These are phyloP conservation scores for Dothiorella sarmentorum DNA, from an alignment of 2,329 filamentous ascomycete genomes.

Conservation along the genomic window DNA sequence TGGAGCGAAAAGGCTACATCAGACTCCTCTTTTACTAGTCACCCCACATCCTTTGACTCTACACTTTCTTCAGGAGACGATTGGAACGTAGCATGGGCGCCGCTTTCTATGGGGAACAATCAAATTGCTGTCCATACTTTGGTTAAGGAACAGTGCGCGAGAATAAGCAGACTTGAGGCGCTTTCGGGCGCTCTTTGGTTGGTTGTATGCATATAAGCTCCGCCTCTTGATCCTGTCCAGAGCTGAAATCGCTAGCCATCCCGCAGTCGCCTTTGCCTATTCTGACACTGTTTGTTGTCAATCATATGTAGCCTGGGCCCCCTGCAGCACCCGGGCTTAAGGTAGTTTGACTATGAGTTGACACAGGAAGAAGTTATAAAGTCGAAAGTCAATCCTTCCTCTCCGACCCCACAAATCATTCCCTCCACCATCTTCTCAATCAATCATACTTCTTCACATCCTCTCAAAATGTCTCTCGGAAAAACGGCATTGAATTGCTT, in stretches of 20 bases:
- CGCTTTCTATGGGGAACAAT: background rate
- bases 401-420: background rate
- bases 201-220: constrained; percentile 2
- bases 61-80: background rate
- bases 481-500: constrained; percentile 1
- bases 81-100: background rate
- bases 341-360: background rate
- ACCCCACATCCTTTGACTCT: background rate
- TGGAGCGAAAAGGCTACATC: background rate
- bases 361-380: background rate
- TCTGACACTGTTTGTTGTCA: background rate
- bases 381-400: background rate
- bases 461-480: background rate
- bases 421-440: background rate
- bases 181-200: background rate
- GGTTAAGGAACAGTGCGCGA: background rate
- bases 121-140: background rate
- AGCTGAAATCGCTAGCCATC: background rate
- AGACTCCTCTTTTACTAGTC: background rate
- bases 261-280: background rate
- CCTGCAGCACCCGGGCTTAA: background rate
- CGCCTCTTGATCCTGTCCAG: background rate
- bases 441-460: background rate
- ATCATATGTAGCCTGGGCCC: background rate
- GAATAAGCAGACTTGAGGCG: background rate